Evolutionary conservation across 2,329 filamentous ascomycete genomes (phyloP).

Genomic region (Fusarium dlaminii): DNA sequence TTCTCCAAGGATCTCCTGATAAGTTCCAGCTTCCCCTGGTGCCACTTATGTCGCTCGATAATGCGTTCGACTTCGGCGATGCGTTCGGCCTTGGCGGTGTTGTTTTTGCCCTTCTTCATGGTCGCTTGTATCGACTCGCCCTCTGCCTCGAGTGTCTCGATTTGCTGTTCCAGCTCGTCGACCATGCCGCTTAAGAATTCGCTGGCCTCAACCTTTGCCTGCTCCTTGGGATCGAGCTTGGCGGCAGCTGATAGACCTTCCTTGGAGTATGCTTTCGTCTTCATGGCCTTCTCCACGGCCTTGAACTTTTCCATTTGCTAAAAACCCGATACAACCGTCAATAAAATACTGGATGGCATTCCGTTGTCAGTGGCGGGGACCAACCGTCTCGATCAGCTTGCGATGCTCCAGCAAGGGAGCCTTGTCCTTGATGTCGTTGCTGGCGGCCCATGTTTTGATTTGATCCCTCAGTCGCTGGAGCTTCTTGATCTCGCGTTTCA

Average conservation of each 20-base stretch:
- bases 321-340: slow-evolving; percentile 26
- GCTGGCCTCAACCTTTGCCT: slow-evolving; percentile 88
- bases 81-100: slow-evolving; percentile 82
- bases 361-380: slow-evolving; percentile 46
- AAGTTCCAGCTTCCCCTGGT: slow-evolving; percentile 90
- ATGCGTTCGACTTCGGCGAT: slow-evolving; percentile 85
- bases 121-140: slow-evolving; percentile 85
- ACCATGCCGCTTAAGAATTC: slow-evolving; percentile 89
- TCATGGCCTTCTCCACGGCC: slow-evolving; percentile 99
- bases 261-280: slow-evolving; percentile 99
- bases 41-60: slow-evolving; percentile 96
- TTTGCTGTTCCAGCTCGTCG: slow-evolving; percentile 91
- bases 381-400: slow-evolving; percentile 95
- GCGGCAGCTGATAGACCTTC: slow-evolving; percentile 91
- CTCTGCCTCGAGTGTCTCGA: slow-evolving; percentile 92
- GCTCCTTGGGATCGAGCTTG: slow-evolving; percentile 96
- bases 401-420: slow-evolving; percentile 91
- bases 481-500: slow-evolving; percentile 99
- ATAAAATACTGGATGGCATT: slow-evolving; percentile 16
- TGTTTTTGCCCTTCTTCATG: slow-evolving; percentile 95
- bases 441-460: slow-evolving; percentile 99
- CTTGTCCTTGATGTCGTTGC: slow-evolving; percentile 99
- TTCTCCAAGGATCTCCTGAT: slow-evolving; percentile 92
- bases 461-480: slow-evolving; percentile 95
- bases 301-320: slow-evolving; percentile 99